A percentile compares a stretch with the other conserved stretches of the same genome.
These are phyloP conservation scores for Russula ochroleuca DNA, from an alignment of 768 basidiomycete species.

Conservation along the genomic window DNA sequence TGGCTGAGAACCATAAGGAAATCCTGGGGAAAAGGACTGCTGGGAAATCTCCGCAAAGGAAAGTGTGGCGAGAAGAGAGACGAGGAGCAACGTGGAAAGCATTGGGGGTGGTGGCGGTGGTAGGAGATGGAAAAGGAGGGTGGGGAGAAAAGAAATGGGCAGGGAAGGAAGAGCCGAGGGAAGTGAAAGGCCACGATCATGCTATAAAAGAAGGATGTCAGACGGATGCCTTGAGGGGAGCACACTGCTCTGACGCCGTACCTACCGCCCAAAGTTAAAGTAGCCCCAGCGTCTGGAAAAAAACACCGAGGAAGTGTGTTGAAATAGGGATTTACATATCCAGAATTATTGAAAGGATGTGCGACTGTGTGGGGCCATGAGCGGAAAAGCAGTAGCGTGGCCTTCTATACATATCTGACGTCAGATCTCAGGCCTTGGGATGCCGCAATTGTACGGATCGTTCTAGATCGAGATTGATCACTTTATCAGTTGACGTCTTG, in stretches of 20 bases:
- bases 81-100: constrained; percentile 23
- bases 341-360: neutral
- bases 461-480: too few relatives aligned
- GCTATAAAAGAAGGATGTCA: neutral
- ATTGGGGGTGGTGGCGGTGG: constrained; percentile 18
- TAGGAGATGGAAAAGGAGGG: constrained; percentile 21
- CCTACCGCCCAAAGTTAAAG: neutral
- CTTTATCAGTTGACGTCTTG: too few relatives aligned
- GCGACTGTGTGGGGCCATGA: too few relatives aligned
- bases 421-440: too few relatives aligned
- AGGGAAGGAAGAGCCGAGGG: neutral
- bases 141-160: neutral
- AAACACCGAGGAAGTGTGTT: neutral
- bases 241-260: neutral
- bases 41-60: constrained; percentile 29
- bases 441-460: too few relatives aligned
- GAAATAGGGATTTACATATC: neutral
- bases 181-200: neutral
- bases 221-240: neutral
- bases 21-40: constrained; percentile 45
- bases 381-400: neutral
- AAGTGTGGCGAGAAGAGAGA: constrained; percentile 32
- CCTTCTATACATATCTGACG: neutral
- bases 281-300: neutral
- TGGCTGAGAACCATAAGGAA: constrained; percentile 67